Conservation (phyloP, 1,139 yeast genomes). For the Hemisphaericaspora xylofermentans region DNA sequence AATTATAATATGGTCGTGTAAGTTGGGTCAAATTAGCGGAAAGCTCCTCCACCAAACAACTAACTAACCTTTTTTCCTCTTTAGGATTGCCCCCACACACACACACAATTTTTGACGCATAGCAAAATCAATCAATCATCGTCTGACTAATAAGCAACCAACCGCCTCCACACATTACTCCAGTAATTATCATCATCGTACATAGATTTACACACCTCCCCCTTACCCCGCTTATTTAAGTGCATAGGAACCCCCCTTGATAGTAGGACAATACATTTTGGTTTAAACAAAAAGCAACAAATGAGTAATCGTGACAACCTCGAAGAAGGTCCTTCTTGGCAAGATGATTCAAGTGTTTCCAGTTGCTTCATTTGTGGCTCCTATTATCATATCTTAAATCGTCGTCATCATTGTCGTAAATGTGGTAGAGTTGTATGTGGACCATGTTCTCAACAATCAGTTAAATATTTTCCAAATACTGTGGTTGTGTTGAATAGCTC, state of each 20-base stretch:
- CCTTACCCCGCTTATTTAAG: too few species aligned
- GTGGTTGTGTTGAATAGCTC: constrained; percentile 29
- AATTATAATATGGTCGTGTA: neutral
- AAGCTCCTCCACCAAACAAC: too few species aligned
- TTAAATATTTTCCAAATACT: constrained; percentile 43
- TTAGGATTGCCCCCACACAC: too few species aligned
- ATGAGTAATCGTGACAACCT: neutral
- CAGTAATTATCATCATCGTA: neutral
- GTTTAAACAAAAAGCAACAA: too few species aligned
- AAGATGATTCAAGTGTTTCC: constrained; percentile 61
- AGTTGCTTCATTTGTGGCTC: constrained; percentile 64
- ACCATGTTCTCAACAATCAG: constrained; percentile 53
- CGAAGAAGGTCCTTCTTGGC: constrained; percentile 61
- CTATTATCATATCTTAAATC: constrained; percentile 60
- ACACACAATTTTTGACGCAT: neutral
- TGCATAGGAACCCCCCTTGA: too few species aligned
- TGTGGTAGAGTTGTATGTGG: constrained; percentile 81
- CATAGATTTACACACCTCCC: too few species aligned
- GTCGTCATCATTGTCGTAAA: constrained; percentile 90
- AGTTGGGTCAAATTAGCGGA: neutral
- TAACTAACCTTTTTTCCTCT: too few species aligned
- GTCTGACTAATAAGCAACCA: neutral
- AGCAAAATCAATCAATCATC: neutral
- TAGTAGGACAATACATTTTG: neutral
- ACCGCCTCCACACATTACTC: too few species aligned